Percentiles rank a stretch among this genome's conserved stretches.
These are phyloP conservation scores for Rhodotorula sp. DNA, from an alignment of 1,284 basidiomycete genomes.

Conservation along the genomic window DNA sequence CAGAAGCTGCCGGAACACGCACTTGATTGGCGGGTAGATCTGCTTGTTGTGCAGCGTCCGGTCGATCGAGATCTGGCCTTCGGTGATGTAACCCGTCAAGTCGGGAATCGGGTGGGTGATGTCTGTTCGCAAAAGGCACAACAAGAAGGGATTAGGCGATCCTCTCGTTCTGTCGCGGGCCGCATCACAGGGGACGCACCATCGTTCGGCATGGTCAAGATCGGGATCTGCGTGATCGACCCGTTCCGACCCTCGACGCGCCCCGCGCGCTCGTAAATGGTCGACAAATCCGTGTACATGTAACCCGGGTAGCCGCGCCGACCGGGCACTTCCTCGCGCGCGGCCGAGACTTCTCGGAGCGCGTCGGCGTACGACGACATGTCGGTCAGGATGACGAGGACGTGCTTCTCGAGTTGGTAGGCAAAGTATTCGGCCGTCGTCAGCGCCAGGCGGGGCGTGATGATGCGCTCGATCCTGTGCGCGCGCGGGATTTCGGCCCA, in stretches of 20 bases:
- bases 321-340: conserved; percentile 98
- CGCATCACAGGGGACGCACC: conserved; percentile 57
- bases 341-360: conserved; percentile 95
- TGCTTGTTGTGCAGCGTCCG: conserved; percentile 57
- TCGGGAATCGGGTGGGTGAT: conserved; percentile 99
- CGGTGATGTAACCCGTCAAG: conserved; percentile 97
- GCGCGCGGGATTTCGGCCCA: too few relatives aligned
- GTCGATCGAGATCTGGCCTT: conserved; percentile 99
- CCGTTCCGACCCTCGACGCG: conserved; percentile 97
- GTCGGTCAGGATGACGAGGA: conserved; percentile 96
- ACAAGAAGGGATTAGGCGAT: not conserved
- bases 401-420: conserved; percentile 99
- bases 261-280: conserved; percentile 98
- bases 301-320: conserved; percentile 99
- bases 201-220: conserved; percentile 99
- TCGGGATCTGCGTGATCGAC: conserved; percentile 99
- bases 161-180: too few relatives aligned
- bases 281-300: conserved; percentile 93
- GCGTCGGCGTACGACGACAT: conserved; percentile 99
- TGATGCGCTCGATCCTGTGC: conserved; percentile 92
- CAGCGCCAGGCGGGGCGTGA: conserved; percentile 94
- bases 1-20: not conserved
- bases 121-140: conserved; percentile 57
- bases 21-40: conserved; percentile 98
- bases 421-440: conserved; percentile 99